Conservation (phyloP, 345 rosid species). For the Gossypium raimondii region DNA sequence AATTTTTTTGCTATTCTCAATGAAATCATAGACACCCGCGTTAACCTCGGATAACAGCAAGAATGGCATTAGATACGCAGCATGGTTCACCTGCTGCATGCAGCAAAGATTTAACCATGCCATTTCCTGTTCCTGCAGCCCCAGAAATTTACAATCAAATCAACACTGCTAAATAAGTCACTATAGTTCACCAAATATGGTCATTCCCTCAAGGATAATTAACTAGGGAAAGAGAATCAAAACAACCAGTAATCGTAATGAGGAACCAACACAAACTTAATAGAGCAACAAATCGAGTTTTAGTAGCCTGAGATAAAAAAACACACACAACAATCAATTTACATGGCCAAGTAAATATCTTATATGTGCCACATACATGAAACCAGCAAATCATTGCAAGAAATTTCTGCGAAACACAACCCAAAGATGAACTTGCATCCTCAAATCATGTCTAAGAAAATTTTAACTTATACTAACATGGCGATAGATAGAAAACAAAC, state of each 20-base stretch:
- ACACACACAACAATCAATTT: neutral
- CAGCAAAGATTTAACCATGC: slow-evolving; percentile 84
- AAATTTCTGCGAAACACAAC: neutral
- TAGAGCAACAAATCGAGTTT: neutral
- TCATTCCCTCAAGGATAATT: neutral
- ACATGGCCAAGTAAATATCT: slow-evolving; percentile 7
- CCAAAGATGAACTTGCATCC: neutral
- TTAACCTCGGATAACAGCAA: slow-evolving; percentile 82
- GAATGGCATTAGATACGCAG: slow-evolving; percentile 51
- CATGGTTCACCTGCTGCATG: slow-evolving; percentile 75
- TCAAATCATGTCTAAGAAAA: neutral
- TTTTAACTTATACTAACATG: neutral
- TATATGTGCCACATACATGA: neutral
- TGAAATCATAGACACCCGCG: slow-evolving; percentile 9
- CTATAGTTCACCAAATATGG: neutral
- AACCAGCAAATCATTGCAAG: neutral
- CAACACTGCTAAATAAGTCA: neutral
- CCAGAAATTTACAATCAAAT: neutral
- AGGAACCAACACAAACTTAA: neutral
- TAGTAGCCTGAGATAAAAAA: neutral
- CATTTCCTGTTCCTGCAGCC: slow-evolving; percentile 83
- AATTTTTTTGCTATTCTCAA: neutral
- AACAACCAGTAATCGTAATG: neutral
- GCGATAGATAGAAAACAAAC: slow-evolving; percentile 31
- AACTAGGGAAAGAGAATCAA: neutral